Evolutionary conservation across 306 rosid species (phyloP).

Genomic region (Lathyrus sativus): DNA sequence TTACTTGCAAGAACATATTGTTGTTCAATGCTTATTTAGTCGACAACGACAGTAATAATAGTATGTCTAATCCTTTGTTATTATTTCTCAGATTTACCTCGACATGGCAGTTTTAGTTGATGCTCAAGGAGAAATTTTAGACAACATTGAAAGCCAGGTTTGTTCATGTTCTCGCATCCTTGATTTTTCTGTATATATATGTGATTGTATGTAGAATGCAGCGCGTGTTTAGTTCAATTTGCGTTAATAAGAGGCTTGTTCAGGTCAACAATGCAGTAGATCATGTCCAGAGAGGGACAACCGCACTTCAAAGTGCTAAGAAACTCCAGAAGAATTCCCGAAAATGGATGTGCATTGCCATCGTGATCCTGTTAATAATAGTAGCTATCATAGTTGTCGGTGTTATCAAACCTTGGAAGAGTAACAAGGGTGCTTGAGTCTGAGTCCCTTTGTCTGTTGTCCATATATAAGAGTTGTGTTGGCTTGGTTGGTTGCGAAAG

Average conservation of each 20-base stretch:
- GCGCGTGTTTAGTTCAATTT: conserved; percentile 39
- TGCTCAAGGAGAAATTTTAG: conserved; percentile 91
- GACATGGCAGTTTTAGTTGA: conserved; percentile 94
- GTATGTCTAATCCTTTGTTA: conserved; percentile 25
- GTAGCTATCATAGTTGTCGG: conserved; percentile 71
- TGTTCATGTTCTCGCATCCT: conserved; percentile 34
- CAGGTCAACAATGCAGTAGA: conserved; percentile 76
- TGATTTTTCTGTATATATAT: conserved; percentile 22
- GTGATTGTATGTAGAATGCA: conserved; percentile 35
- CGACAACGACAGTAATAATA: not conserved
- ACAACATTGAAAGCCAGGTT: conserved; percentile 97
- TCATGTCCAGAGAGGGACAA: conserved; percentile 82
- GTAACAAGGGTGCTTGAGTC: conserved; percentile 61
- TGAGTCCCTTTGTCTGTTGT: conserved; percentile 39
- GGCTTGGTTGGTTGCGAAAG: conserved; percentile 40
- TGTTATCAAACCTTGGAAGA: conserved; percentile 85
- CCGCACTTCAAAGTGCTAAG: conserved; percentile 81
- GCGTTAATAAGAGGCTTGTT: conserved; percentile 53
- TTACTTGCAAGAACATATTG: conserved; percentile 24
- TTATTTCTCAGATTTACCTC: conserved; percentile 71
- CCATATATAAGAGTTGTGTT: conserved; percentile 43
- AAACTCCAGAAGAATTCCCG: conserved; percentile 82
- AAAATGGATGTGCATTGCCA: conserved; percentile 89
- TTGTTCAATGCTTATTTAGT: conserved; percentile 8
- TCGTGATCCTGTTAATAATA: conserved; percentile 69